Base-by-base conservation (phyloP, 2,329 filamentous ascomycete species). In the Blastomyces gilchristii region DNA sequence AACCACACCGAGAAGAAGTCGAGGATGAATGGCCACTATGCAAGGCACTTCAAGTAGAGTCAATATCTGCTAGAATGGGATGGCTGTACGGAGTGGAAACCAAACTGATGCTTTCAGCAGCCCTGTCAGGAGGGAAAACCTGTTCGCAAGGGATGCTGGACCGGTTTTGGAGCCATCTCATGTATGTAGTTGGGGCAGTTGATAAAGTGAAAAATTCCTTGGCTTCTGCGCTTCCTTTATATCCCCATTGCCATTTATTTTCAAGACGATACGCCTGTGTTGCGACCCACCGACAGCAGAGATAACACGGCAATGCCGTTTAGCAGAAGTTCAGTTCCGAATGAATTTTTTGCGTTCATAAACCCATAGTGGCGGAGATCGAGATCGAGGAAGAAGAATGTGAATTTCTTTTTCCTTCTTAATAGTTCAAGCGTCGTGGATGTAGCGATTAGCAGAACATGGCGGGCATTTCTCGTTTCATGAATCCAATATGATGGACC, bases 1-100 rank as follows among this genome's bases (percentile, higher is more conserved):
- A 64, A 67, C 28, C 63, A 65, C 28, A 63, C 67, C 50, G 59
- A 66, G 28, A 66, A 69, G 12, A 62, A 64, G n/a, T 61, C 34
- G 16, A 57, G 61, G 8, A 58, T 54, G 43, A 67, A 65, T 53
- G 41, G 62, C 16, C 34, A 65, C 12, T 67, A 67, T 50, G 52
- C 65, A n/a, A 57, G 22, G 34, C 59, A 68, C 28, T 68, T 67
- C 56, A 60, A 65, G 47, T 62, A 67, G 4, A 71, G 69, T 57
- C 69, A 74, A 59, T 72, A 71, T 3, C 63, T 64, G 16, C 68
- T 70, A 37, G 69, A 73, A 63, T 74, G 69, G 64, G 71, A 73
- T 34, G 72, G 72, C 62, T 75, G 11, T 73, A 73, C 62, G 64
- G 67, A 37, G 57, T 71, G 45, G 65, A 73, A 22, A 63, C 63